These are phyloP conservation scores for Colletotrichum viniferum DNA, from an alignment of 2,329 filamentous ascomycete genomes.

Conservation along the genomic window DNA sequence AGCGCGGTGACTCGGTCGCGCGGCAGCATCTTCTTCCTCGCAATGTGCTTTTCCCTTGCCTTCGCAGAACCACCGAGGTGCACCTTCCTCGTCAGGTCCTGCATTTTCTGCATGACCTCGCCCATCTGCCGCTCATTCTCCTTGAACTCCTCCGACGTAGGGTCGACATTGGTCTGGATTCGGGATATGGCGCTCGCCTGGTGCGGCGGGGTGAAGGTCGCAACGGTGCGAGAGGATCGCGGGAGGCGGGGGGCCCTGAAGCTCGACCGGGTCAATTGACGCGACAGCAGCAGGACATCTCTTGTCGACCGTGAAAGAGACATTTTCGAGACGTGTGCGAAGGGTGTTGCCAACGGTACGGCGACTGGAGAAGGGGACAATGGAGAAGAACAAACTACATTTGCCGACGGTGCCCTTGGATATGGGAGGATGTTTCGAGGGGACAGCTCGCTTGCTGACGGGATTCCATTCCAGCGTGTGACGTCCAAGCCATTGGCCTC, in stretches of 20 bases:
- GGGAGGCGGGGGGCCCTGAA: slow-evolving; percentile 31
- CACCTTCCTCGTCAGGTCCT: slow-evolving; percentile 72
- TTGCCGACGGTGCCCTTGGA: slow-evolving; percentile 26
- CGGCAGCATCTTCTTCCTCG: slow-evolving; percentile 91
- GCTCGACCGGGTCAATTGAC: slow-evolving; percentile 37
- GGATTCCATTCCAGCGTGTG: slow-evolving; percentile 16
- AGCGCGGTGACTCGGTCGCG: slow-evolving; percentile 86
- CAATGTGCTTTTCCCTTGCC: slow-evolving; percentile 84
- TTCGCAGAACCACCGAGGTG: slow-evolving; percentile 80
- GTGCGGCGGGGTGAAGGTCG: slow-evolving; percentile 80
- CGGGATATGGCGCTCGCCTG: slow-evolving; percentile 85
- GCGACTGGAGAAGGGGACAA: slow-evolving; percentile 2
- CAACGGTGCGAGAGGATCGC: slow-evolving; percentile 50
- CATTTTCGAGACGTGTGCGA: slow-evolving; percentile 40
- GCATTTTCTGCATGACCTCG: slow-evolving; percentile 71
- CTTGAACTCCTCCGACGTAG: slow-evolving; percentile 76
- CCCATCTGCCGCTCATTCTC: slow-evolving; percentile 83
- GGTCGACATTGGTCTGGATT: slow-evolving; percentile 77
- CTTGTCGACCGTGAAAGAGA: slow-evolving; percentile 50
- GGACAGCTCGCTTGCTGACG: slow-evolving; percentile 20
- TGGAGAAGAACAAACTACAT: slow-evolving; percentile 18
- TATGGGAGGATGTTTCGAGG: slow-evolving; percentile 7
- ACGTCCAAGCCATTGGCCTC: slow-evolving; percentile 24
- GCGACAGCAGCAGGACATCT: slow-evolving; percentile 48
- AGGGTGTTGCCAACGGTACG: slow-evolving; percentile 16